phyloP scores from a whole-genome alignment of 768 basidiomycete genomes.

The Rhizopogon rudus region DNA sequence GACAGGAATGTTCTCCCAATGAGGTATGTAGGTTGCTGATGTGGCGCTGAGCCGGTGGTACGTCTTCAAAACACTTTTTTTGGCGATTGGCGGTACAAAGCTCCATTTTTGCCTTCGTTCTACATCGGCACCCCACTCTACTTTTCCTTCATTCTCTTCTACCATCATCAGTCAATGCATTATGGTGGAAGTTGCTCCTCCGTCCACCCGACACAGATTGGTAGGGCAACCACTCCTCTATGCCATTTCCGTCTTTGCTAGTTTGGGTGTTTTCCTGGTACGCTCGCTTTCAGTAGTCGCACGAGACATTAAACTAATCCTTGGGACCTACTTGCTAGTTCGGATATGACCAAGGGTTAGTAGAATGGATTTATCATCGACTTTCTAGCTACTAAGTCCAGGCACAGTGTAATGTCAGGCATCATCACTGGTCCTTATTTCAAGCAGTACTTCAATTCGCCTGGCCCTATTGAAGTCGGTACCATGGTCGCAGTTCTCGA shows the following conservation, averaged over 20 bases:
- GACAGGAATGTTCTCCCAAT: neutral
- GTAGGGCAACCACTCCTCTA: constrained; percentile 79
- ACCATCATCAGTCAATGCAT: constrained; percentile 30
- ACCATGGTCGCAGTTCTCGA: constrained; percentile 96
- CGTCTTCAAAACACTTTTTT: constrained; percentile 11
- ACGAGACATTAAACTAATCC: neutral
- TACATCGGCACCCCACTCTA: neutral
- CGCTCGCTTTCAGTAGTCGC: constrained; percentile 22
- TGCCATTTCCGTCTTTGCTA: constrained; percentile 74
- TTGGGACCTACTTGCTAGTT: constrained; percentile 39
- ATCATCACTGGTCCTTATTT: constrained; percentile 88
- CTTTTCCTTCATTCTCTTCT: constrained; percentile 11
- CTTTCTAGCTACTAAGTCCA: neutral
- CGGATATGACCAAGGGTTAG: constrained; percentile 83
- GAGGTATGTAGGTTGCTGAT: neutral
- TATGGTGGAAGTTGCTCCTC: constrained; percentile 40
- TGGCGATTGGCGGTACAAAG: neutral
- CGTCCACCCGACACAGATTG: constrained; percentile 42
- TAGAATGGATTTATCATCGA: constrained; percentile 6
- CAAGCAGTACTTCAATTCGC: constrained; percentile 75
- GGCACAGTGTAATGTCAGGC: constrained; percentile 77
- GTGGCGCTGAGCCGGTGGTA: constrained; percentile 14
- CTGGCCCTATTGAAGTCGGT: constrained; percentile 70
- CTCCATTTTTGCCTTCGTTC: constrained; percentile 1
- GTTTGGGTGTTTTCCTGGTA: constrained; percentile 82